Evolutionary conservation across 176 grass and related monocot species (phyloP).

Genomic region (Pontederia paniculata): DNA sequence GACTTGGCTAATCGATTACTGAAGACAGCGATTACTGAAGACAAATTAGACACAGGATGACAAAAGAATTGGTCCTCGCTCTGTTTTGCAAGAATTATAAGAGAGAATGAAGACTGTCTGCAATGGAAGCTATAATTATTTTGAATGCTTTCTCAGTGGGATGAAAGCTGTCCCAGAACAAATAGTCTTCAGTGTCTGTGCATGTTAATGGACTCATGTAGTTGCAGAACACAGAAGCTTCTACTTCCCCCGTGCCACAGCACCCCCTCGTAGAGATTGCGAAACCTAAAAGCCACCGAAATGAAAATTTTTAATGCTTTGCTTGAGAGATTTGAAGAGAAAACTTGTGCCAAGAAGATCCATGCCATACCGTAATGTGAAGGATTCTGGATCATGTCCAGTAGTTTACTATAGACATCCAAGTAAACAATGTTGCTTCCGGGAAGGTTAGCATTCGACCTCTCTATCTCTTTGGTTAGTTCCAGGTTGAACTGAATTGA

Average conservation of each 20-base stretch:
- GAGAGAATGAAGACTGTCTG: slow-evolving; percentile 26
- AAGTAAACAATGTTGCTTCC: slow-evolving; percentile 29
- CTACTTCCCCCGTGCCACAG: slow-evolving; percentile 61
- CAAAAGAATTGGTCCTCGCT: too few relatives aligned
- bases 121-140: slow-evolving; percentile 44
- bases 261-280: slow-evolving; percentile 44
- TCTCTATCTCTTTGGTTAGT: slow-evolving; percentile 21
- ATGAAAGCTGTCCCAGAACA: slow-evolving; percentile 92
- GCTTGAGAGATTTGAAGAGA: not conserved
- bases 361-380: slow-evolving; percentile 21
- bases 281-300: slow-evolving; percentile 30
- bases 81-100: not conserved
- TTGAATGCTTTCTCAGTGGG: slow-evolving; percentile 57
- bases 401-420: slow-evolving; percentile 43
- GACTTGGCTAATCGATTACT: too few relatives aligned
- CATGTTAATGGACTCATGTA: slow-evolving; percentile 29
- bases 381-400: slow-evolving; percentile 31
- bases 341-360: not conserved
- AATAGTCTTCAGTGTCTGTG: slow-evolving; percentile 30
- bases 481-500: slow-evolving; percentile 49
- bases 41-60: too few relatives aligned
- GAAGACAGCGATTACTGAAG: too few relatives aligned
- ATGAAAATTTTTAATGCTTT: not conserved
- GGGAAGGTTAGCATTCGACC: not conserved
- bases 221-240: slow-evolving; percentile 56